Evolutionary conservation across 2,329 filamentous ascomycete species (phyloP).

Genomic region (Venturiaceae sp.): DNA sequence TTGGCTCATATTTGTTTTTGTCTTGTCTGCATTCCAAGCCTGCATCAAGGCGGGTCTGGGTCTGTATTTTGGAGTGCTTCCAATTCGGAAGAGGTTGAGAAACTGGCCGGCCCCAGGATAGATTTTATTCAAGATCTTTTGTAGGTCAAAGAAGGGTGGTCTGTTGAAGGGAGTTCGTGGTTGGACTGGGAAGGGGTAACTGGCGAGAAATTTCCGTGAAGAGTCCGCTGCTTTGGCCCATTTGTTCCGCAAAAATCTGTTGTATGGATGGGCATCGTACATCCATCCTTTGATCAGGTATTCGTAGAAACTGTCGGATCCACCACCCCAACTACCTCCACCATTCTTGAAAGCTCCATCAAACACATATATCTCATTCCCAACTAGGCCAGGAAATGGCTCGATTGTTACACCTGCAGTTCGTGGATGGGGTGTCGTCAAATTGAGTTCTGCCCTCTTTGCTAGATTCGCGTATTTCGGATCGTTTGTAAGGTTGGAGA

Average conservation of each 20-base stretch:
- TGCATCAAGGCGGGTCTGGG: neutral
- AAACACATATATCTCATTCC: constrained; percentile 53
- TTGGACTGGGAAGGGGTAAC: constrained; percentile 53
- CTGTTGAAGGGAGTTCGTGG: neutral
- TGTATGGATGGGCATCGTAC: constrained; percentile 60
- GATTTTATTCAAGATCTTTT: constrained; percentile 29
- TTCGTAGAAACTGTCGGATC: constrained; percentile 75
- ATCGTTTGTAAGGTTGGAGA: constrained; percentile 66
- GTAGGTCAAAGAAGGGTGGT: neutral
- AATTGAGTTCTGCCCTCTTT: constrained; percentile 58
- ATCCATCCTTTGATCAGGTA: constrained; percentile 88
- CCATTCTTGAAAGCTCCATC: constrained; percentile 59
- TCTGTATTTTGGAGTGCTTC: neutral
- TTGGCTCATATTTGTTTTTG: constrained; percentile 31
- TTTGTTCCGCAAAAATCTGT: constrained; percentile 53
- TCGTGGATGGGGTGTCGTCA: constrained; percentile 57
- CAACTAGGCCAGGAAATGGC: constrained; percentile 69
- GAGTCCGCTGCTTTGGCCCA: constrained; percentile 71
- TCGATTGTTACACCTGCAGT: constrained; percentile 55
- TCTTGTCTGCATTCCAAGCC: constrained; percentile 43
- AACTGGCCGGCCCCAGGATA: constrained; percentile 33
- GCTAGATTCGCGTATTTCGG: constrained; percentile 54
- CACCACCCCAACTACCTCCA: constrained; percentile 65
- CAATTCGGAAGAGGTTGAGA: neutral
- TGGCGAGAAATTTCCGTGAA: constrained; percentile 60